Percentiles rank a stretch among this genome's conserved stretches.
These are phyloP conservation scores for Paspalum notatum DNA, from an alignment of 176 grass and related monocot genomes.

Conservation along the genomic window DNA sequence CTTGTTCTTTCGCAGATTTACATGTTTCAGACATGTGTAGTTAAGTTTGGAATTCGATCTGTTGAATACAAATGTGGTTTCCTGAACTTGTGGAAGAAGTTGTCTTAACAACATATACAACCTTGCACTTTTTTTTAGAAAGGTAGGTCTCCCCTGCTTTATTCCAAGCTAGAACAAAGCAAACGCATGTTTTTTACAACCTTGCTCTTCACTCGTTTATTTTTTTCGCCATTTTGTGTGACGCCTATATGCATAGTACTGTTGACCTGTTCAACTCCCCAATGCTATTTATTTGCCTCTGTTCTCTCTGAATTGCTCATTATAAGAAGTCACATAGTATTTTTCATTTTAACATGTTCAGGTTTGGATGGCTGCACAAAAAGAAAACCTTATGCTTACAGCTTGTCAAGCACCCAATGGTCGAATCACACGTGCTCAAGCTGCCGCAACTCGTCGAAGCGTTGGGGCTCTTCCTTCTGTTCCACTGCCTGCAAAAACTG, in stretches of 20 bases:
- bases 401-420: conserved; percentile 30
- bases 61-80: neutral
- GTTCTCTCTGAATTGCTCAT: neutral
- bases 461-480: neutral
- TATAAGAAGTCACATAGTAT: neutral
- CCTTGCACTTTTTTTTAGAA: neutral
- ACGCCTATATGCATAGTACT: neutral
- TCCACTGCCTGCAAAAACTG: conserved; percentile 22
- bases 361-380: conserved; percentile 36
- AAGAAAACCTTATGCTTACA: conserved; percentile 26
- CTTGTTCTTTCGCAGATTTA: neutral
- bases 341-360: neutral
- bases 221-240: neutral
- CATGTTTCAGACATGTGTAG: neutral
- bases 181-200: too few relatives aligned
- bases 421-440: conserved; percentile 49
- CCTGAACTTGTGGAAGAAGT: neutral
- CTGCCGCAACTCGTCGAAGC: conserved; percentile 40
- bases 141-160: too few relatives aligned
- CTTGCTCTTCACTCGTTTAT: neutral
- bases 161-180: too few relatives aligned
- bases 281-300: neutral
- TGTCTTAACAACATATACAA: neutral
- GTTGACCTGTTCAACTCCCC: neutral
- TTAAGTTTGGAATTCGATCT: neutral